Evolutionary conservation across 352 stramenopile species (phyloP), one percentile per base, ranked within the genome.

Genomic region (Pelagophyceae sp.): DNA sequence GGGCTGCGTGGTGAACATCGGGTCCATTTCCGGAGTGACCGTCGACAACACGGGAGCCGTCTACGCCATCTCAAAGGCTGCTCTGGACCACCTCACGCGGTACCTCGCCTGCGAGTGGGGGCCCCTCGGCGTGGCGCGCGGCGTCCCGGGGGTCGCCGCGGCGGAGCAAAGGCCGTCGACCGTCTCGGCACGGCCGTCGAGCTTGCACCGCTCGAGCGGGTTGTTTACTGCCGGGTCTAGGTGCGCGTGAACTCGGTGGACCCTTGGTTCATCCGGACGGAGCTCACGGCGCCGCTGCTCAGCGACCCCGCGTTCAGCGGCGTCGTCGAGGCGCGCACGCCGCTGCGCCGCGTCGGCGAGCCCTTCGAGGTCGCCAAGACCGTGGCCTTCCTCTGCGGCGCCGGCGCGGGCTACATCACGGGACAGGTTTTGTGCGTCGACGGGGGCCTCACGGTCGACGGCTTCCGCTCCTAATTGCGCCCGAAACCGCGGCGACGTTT

Each of bases 191-290:
- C n/a, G n/a, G n/a, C n/a, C n/a, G n/a, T n/a, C n/a, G n/a, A n/a
- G n/a, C n/a, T n/a, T n/a, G n/a, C n/a, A n/a, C n/a, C n/a, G n/a
- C n/a, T n/a, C n/a, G n/a, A n/a, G n/a, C n/a, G n/a, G n/a, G n/a
- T n/a, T n/a, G n/a, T n/a, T n/a, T n/a, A n/a, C n/a, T n/a, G n/a
- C n/a, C n/a, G n/a, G n/a, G n/a, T n/a, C n/a, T n/a, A n/a, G n/a
- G n/a, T n/a, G n/a, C n/a, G n/a, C n/a, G n/a, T n/a, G n/a, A n/a
- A n/a, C n/a, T n/a, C n/a, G n/a, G n/a, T n/a, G n/a, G n/a, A n/a
- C n/a, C 84, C 84, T 0, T 89, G 85, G 83, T 87, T 92, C 78
- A 94, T 91, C 35, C 89, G 90, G 50, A 94, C 88, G 35, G 84
- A 87, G 54, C 79, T 95, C 11, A 85, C 87, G 32, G 77, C 88